These are phyloP conservation scores for Entomortierella beljakovae DNA, from an alignment of 192 early-diverging fungal genomes.

Conservation along the genomic window DNA sequence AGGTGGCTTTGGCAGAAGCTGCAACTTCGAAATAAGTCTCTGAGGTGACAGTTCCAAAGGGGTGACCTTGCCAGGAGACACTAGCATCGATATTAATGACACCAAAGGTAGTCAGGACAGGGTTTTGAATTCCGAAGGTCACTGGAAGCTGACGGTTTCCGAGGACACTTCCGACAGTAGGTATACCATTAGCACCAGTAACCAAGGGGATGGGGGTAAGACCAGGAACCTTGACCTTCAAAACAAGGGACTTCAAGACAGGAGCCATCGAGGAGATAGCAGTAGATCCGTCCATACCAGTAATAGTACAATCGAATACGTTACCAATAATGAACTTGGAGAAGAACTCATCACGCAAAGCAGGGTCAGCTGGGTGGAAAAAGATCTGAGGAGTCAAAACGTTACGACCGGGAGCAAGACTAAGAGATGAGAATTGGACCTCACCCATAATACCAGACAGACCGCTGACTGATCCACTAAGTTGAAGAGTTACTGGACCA, in stretches of 20 bases:
- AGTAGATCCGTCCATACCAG: conserved; percentile 19
- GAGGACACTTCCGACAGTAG: conserved; percentile 21
- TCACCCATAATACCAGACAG: conserved; percentile 37
- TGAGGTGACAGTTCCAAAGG: conserved; percentile 20
- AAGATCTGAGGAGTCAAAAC: conserved; percentile 9
- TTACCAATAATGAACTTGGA: conserved; percentile 27
- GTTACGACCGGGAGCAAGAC: conserved; percentile 30
- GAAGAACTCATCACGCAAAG: conserved; percentile 40
- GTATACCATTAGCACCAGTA: conserved; percentile 19
- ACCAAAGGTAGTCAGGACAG: conserved; percentile 20
- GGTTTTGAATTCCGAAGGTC: conserved; percentile 18
- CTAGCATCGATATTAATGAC: conserved; percentile 18
- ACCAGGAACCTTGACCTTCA: conserved; percentile 39
- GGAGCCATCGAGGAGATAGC: conserved; percentile 19
- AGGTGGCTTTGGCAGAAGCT: conserved; percentile 6
- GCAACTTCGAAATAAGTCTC: conserved; percentile 11
- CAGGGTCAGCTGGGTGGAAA: conserved; percentile 26
- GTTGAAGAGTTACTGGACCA: conserved; percentile 27
- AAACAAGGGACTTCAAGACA: conserved; percentile 4
- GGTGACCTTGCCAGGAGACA: conserved; percentile 29
- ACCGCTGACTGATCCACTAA: conserved; percentile 26
- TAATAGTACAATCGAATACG: conserved; percentile 37
- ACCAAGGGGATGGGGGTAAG: conserved; percentile 37
- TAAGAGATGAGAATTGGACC: conserved; percentile 23
- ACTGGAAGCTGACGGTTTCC: conserved; percentile 46